Base-by-base conservation (phyloP, 2,329 filamentous ascomycete genomes). In the Verticillium klebahnii region DNA sequence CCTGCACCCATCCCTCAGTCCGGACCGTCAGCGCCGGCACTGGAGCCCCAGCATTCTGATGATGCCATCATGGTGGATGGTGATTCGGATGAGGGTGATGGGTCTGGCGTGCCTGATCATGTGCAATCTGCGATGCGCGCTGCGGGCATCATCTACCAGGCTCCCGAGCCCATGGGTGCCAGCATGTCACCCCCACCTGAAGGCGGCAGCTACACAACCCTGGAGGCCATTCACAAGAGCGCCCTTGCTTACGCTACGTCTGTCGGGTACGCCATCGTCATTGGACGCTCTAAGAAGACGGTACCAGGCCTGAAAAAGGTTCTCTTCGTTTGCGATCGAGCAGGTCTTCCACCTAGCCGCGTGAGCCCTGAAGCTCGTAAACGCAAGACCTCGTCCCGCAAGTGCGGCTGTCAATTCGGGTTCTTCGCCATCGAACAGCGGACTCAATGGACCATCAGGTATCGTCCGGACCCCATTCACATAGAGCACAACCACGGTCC, bases 361-460 rank as follows among this genome's bases (percentile, higher is more conserved):
- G 85, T 87, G n/a, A 87, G 78, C 65, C 84, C 86, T 1, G 86
- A 89, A 72, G 81, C 83, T 64, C 82, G 86, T 61, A 89, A 89
- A 72, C 80, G 85, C 25, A 87, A 86, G 69, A 89, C 86, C 1
- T 88, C 86, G 9, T 89, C 86, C n/a, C 80, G 86, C 56, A 89
- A 89, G 68, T 89, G 86, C 68, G 86, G 88, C 67, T 89, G 86
- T 65, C 85, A 85, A 34, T 89, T 89, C 71, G 86, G 86, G n/a
- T 88, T 89, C 71, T 89, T 89, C 66, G 86, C 86, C 61, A 86
- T 89, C 45, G 86, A 89, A 71, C 85, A 88, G 69, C 80, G 86
- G 63, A 88, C 85, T 0, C 85, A 89, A 67, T 89, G 86, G 86
- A 85, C 85, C 0, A 83, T 89, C 62, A 80, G 86, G 59, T 89